Evolutionary conservation across 1,284 basidiomycete genomes (phyloP).

Genomic region (Irpex rosettiformis): DNA sequence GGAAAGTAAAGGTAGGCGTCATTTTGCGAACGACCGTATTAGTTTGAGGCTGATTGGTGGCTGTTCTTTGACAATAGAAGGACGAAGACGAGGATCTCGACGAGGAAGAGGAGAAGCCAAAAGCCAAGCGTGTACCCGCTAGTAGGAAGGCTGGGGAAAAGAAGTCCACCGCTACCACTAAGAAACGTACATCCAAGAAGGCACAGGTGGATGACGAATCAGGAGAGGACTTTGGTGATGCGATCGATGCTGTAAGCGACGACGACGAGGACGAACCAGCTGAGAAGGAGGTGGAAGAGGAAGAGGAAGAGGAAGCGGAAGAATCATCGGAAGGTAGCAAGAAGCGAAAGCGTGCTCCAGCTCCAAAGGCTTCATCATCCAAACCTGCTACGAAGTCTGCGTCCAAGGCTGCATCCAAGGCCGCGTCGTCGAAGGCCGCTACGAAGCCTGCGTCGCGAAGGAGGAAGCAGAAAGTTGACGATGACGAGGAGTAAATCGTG

Average conservation of each 20-base stretch:
- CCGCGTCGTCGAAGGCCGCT: conserved; percentile 3
- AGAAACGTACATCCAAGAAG: conserved; percentile 34
- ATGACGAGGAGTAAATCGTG: conserved; percentile 20
- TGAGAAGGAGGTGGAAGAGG: conserved; percentile 26
- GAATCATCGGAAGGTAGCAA: conserved; percentile 6
- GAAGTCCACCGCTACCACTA: conserved; percentile 30
- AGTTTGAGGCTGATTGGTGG: too few species aligned
- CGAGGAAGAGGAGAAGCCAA: conserved; percentile 40
- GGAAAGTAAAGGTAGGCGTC: conserved; percentile 32
- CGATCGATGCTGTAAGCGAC: conserved; percentile 30
- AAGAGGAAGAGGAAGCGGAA: conserved; percentile 1
- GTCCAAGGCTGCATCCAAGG: conserved; percentile 22
- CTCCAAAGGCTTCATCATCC: conserved; percentile 23
- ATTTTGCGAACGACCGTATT: too few species aligned
- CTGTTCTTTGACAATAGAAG: background rate
- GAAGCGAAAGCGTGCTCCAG: conserved; percentile 27
- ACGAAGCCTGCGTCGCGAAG: conserved; percentile 23
- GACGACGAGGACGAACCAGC: conserved; percentile 32
- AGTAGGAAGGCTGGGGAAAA: conserved; percentile 29
- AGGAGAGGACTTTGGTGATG: conserved; percentile 34
- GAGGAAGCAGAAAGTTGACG: conserved; percentile 21
- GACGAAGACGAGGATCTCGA: conserved; percentile 27
- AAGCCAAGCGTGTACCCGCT: conserved; percentile 27
- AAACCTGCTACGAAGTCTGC: conserved; percentile 23
- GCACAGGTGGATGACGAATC: conserved; percentile 25